Percentiles rank a stretch among this genome's conserved stretches.
Conservation (phyloP, 2,329 filamentous ascomycete species). For the Ophiosphaerella narmari region DNA sequence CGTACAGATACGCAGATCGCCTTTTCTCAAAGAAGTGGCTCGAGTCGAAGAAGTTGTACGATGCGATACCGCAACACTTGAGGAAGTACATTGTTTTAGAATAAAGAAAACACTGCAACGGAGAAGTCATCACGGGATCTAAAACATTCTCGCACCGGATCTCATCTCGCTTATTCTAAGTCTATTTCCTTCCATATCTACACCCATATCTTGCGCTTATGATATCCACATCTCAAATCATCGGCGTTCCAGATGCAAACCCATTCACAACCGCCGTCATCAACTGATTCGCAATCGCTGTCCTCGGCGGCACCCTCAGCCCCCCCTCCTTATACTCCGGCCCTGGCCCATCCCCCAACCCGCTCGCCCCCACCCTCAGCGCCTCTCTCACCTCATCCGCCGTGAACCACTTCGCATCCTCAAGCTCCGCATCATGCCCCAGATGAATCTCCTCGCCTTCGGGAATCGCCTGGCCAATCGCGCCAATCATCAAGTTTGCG, state of each 20-base stretch:
- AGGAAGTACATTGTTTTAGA: conserved; percentile 94
- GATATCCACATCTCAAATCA: conserved; percentile 43
- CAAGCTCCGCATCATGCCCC: conserved; percentile 87
- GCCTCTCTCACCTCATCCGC: conserved; percentile 81
- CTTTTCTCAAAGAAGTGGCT: conserved; percentile 93
- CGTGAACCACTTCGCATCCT: conserved; percentile 85
- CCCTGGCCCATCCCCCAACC: conserved; percentile 67
- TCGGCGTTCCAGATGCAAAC: conserved; percentile 62
- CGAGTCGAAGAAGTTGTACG: conserved; percentile 79
- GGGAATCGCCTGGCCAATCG: conserved; percentile 82
- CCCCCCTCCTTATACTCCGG: conserved; percentile 75
- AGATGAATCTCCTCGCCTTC: conserved; percentile 80
- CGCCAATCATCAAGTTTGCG: conserved; percentile 62
- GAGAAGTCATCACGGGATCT: too few species aligned
- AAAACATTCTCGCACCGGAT: not conserved
- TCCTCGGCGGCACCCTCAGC: conserved; percentile 79
- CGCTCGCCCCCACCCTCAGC: conserved; percentile 68
- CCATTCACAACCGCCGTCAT: conserved; percentile 79
- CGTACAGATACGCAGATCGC: conserved; percentile 94
- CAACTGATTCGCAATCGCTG: conserved; percentile 91
- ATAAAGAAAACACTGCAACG: conserved; percentile 43
- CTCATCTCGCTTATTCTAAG: not conserved
- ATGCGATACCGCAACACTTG: conserved; percentile 80
- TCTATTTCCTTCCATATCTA: not conserved
- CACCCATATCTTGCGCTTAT: not conserved